These are phyloP conservation scores for Salvia rosmarinus DNA, from an alignment of 257 asterid genomes.

Conservation along the genomic window DNA sequence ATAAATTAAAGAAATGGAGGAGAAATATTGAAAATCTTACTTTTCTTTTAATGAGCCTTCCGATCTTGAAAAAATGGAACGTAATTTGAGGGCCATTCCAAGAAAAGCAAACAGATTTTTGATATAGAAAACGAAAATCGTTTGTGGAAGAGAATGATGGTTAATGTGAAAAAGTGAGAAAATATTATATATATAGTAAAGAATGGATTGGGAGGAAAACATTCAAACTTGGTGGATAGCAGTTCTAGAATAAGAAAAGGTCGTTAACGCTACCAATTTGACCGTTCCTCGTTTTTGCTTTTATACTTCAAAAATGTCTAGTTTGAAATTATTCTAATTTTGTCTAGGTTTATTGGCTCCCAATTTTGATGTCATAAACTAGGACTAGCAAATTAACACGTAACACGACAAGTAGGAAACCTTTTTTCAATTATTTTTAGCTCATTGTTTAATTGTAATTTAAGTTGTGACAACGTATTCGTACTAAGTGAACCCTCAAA, in stretches of 20 bases:
- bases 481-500: too few relatives aligned
- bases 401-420: neutral
- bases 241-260: constrained; percentile 12
- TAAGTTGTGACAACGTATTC: neutral
- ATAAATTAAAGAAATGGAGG: too few relatives aligned
- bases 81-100: constrained; percentile 59
- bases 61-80: constrained; percentile 49
- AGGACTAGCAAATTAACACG: neutral
- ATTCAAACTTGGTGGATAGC: constrained; percentile 4
- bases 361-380: neutral
- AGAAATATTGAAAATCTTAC: constrained; percentile 36
- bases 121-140: constrained; percentile 3
- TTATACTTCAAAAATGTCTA: constrained; percentile 1
- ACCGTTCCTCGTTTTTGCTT: constrained; percentile 15
- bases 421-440: too few relatives aligned
- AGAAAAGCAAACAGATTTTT: constrained; percentile 8
- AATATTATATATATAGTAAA: neutral
- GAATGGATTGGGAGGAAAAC: constrained; percentile 15
- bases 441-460: too few relatives aligned
- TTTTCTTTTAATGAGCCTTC: constrained; percentile 40
- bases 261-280: constrained; percentile 20
- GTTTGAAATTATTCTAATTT: neutral
- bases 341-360: neutral
- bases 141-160: constrained; percentile 17
- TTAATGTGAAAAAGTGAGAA: constrained; percentile 7